Base-by-base conservation (phyloP, 257 asterid species). In the Fraxinus cuspidata region DNA sequence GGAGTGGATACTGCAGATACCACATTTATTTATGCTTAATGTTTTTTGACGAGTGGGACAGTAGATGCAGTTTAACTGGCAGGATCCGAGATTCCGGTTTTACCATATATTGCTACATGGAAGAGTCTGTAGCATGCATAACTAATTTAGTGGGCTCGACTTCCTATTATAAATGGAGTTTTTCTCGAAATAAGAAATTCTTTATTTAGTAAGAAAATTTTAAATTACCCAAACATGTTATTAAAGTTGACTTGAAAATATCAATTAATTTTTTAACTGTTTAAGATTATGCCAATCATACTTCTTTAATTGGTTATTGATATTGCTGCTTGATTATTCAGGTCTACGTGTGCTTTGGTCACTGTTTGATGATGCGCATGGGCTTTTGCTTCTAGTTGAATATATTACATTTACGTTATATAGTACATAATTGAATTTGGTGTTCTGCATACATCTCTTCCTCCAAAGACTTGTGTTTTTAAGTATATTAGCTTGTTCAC, bases 401-500 rank as follows among this genome's bases (percentile, higher is more conserved):
- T 56, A n/a, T 56, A 7, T 47, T 47, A 47, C 2, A 58, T 58
- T n/a, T 58, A 58, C 5, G 10, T 58, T 8, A 23, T 21, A 7
- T 6, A 23, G 13, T 58, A 58, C 31, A 8, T 58, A 58, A 58
- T 58, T 21, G 29, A 58, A 58, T 8, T 21, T 21, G 15, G 4
- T 58, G 66, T 56, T 56, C 65, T 56, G 65, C 28, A 56, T 56
- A 25, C 63, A 51, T 51, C 63, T 23, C 65, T n/a, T 56, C 65
- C 25, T 10, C 19, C 19, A 2, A 44, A 19, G 51, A 12, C 18
- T 11, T 44, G 19, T 44, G 4, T 12, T 42, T 42, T 3, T 47
- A 47, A 15, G 58, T 16, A 15, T 16, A 3, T 47, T 47, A 47
- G n/a, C n/a, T 16, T 47, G 32, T 63, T 63, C 35, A 63, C 19